Evolutionary conservation across 2,329 filamentous ascomycete species (phyloP).

Genomic region (Aspergillus thermomutatus): DNA sequence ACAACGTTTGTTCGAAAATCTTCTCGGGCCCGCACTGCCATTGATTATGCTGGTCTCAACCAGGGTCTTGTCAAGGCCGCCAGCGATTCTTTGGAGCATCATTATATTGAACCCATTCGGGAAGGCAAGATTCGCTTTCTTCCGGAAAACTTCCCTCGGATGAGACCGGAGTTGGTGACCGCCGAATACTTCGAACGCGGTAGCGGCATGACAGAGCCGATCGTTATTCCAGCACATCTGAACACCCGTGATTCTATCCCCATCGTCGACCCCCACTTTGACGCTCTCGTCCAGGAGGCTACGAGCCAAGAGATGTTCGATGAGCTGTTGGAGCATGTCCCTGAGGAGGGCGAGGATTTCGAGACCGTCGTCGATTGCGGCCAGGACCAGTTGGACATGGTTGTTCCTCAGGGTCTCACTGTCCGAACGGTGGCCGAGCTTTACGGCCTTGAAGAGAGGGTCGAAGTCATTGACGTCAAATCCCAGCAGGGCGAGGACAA

Average conservation of each 20-base stretch:
- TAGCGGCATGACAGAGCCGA: slow-evolving; percentile 63
- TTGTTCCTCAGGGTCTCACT: slow-evolving; percentile 62
- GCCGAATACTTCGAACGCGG: slow-evolving; percentile 62
- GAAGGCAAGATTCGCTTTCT: slow-evolving; percentile 61
- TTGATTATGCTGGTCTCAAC: slow-evolving; percentile 66
- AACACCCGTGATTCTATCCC: slow-evolving; percentile 52
- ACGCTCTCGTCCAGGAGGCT: slow-evolving; percentile 31
- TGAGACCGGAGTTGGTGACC: slow-evolving; percentile 62
- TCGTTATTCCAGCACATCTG: slow-evolving; percentile 60
- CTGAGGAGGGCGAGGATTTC: slow-evolving; percentile 23
- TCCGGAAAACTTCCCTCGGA: slow-evolving; percentile 60
- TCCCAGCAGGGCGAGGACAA: slow-evolving; percentile 64
- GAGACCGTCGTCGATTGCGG: slow-evolving; percentile 55
- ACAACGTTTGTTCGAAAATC: slow-evolving; percentile 68
- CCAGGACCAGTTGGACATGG: slow-evolving; percentile 65
- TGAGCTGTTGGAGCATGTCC: slow-evolving; percentile 32
- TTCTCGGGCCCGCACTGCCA: slow-evolving; percentile 60
- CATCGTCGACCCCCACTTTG: slow-evolving; percentile 21
- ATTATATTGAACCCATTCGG: slow-evolving; percentile 66
- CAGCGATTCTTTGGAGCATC: slow-evolving; percentile 62
- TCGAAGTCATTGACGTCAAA: slow-evolving; percentile 68
- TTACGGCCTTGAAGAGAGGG: slow-evolving; percentile 59
- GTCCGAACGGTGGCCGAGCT: slow-evolving; percentile 62
- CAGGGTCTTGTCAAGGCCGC: slow-evolving; percentile 64
- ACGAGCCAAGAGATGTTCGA: slow-evolving; percentile 41